phyloP scores from a whole-genome alignment of 805 yeast genomes.

The Phaffomyces antillensis region DNA sequence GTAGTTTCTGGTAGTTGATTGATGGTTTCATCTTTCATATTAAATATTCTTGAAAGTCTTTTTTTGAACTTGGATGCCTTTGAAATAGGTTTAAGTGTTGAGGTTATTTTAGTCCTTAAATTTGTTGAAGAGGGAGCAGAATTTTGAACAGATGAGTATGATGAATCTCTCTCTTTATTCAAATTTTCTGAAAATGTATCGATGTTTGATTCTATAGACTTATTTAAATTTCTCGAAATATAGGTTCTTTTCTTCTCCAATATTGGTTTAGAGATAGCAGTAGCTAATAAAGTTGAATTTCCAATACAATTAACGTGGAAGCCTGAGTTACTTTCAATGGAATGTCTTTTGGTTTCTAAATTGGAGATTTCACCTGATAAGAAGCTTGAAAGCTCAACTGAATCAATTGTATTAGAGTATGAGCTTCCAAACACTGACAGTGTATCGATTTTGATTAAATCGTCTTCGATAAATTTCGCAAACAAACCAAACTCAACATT shows the following conservation, averaged over 20 bases:
- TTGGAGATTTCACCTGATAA: constrained; percentile 33
- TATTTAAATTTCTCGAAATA: constrained; percentile 8
- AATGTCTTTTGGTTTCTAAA: constrained; percentile 15
- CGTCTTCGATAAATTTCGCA: constrained; percentile 34
- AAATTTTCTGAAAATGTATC: background rate
- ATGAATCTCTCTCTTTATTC: constrained; percentile 7
- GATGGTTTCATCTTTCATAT: constrained; percentile 3
- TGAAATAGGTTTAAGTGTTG: background rate
- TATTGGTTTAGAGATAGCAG: background rate
- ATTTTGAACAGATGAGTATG: constrained; percentile 16
- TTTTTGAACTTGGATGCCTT: background rate
- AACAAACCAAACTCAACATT: constrained; percentile 42
- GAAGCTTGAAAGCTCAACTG: constrained; percentile 27
- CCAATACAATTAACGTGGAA: constrained; percentile 8
- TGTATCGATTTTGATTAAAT: constrained; percentile 18
- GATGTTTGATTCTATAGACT: background rate
- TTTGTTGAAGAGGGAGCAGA: background rate
- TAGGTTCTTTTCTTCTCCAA: background rate
- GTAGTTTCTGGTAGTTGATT: background rate
- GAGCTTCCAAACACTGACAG: constrained; percentile 19
- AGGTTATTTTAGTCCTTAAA: background rate
- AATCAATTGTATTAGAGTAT: constrained; percentile 22
- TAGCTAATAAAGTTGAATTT: constrained; percentile 8
- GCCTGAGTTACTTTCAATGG: constrained; percentile 5
- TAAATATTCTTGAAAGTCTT: constrained; percentile 19